Percentiles rank a stretch among this genome's conserved stretches.
phyloP scores from a whole-genome alignment of 106 monocot genomes.

The Xerophyta viscosa region DNA sequence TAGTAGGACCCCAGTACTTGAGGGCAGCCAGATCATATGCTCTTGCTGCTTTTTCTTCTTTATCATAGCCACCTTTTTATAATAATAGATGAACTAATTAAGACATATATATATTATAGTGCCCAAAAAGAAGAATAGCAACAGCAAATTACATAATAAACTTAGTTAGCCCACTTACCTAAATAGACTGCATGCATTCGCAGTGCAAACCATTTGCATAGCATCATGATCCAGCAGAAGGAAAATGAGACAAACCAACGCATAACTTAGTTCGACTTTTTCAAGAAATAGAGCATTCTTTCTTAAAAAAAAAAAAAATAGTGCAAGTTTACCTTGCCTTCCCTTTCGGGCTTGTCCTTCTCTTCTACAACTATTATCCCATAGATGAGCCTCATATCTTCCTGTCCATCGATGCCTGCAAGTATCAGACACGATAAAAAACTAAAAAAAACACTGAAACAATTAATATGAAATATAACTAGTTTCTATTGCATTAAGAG shows the following conservation, averaged over 20 bases:
- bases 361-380: slow-evolving; percentile 78
- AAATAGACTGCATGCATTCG: slow-evolving; percentile 39
- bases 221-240: neutral
- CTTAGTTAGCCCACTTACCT: no score
- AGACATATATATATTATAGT: neutral
- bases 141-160: neutral
- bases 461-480: no score
- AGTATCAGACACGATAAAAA: neutral
- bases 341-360: slow-evolving; percentile 87
- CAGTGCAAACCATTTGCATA: neutral
- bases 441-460: no score
- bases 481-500: no score
- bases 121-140: neutral
- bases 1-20: slow-evolving; percentile 94
- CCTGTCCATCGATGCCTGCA: slow-evolving; percentile 98
- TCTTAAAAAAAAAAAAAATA: no score
- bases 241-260: no score
- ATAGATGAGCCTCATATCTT: slow-evolving; percentile 84
- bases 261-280: no score
- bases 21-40: slow-evolving; percentile 95
- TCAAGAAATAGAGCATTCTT: no score
- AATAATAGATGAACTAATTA: neutral
- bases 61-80: slow-evolving; percentile 77
- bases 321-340: slow-evolving; percentile 79
- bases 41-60: slow-evolving; percentile 90